Conservation (phyloP, 768 basidiomycete genomes). For the Lactifluus hygrophoroides region DNA sequence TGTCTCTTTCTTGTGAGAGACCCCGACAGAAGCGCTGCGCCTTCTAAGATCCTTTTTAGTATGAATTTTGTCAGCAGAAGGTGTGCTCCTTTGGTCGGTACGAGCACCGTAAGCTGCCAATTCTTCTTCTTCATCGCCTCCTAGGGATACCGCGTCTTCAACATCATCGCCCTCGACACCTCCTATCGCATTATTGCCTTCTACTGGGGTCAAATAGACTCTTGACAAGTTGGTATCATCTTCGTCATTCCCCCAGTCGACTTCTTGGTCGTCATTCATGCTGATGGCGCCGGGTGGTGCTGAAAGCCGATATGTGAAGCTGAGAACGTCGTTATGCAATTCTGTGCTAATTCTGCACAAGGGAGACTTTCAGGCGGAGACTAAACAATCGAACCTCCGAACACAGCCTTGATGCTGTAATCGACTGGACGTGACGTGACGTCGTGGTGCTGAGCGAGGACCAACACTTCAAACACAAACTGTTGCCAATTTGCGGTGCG, state of each 20-base stretch:
- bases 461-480: not conserved
- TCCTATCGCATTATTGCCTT: constrained; percentile 13
- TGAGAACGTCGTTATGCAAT: not conserved
- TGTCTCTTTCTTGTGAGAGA: constrained; percentile 1
- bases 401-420: not conserved
- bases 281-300: constrained; percentile 19
- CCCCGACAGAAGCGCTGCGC: constrained; percentile 3
- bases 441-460: too few species aligned
- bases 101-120: constrained; percentile 38
- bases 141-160: constrained; percentile 63
- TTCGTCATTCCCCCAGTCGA: constrained; percentile 60
- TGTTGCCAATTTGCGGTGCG: not conserved
- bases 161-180: constrained; percentile 31
- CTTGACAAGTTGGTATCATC: constrained; percentile 27
- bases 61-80: constrained; percentile 3
- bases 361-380: constrained; percentile 17
- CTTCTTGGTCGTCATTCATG: constrained; percentile 63
- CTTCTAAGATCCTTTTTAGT: constrained; percentile 1
- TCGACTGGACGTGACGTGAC: not conserved
- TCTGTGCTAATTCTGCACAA: not conserved
- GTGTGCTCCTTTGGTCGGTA: not conserved
- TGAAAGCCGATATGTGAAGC: constrained; percentile 14
- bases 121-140: constrained; percentile 56
- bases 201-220: constrained; percentile 16
- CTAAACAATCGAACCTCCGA: not conserved